Evolutionary conservation across 2,329 filamentous ascomycete species (phyloP), one percentile per base, ranked within the genome.

Genomic region (Penicillium sp.): DNA sequence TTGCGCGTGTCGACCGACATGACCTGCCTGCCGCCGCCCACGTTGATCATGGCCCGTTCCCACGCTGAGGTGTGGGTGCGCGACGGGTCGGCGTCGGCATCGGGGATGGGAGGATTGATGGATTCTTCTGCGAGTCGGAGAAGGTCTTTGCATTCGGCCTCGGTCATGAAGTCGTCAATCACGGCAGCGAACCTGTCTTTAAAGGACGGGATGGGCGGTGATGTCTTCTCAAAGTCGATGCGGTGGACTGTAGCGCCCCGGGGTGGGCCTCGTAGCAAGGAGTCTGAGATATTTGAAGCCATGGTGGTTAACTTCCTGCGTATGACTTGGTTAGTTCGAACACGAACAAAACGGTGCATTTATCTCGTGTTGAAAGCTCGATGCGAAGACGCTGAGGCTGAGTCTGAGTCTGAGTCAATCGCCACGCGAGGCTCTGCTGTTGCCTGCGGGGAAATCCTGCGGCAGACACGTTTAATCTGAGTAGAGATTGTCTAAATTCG

Each of bases 1-100:
- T 86, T 82, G 11, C 87, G 75, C 33, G 79, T 78, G 7, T 79
- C 74, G 1, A 75, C 69, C 3, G 73, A 65, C 28, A 81, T 61
- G 2, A 71, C 63, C 63, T 91, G 81, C 41, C 60, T 68, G 3
- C 84, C 84, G 4, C 63, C 62, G 4, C 84, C 84, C 16, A 79
- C 62, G 57, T 84, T 84, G 41, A 90, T 73, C 62, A 87, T 73
- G 0, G 86, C 87, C 2, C 79, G 77, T 34, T 74, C 71, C 87
- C 86, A 91, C 1, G 69, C 62, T 43, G 54, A 19, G 8, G 18
- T 15, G 18, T 18, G 17, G 13, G n/a, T n/a, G n/a, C 29, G n/a
- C 5, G 27, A 13, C 27, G 36, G n/a, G 20, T 33, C 13, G 21
- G 25, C n/a, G 4, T 19, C 15, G 27, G 20, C 27, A 21, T 20